phyloP scores from a whole-genome alignment of 73 alveolate species.

The Tetrahymena elliotti region DNA sequence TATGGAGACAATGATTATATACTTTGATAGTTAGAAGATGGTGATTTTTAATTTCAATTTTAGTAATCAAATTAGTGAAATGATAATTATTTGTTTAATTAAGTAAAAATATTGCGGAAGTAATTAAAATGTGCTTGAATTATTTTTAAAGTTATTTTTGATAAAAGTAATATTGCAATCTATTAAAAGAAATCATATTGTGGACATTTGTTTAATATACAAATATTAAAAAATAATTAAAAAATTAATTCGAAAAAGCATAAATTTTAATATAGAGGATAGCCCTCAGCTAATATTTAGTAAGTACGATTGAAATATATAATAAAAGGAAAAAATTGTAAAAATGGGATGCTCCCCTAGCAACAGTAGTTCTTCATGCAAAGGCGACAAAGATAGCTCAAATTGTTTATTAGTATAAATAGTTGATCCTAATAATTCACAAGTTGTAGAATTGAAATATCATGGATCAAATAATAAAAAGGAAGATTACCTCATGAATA shows the following conservation, averaged over 20 bases:
- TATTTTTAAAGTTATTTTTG: not conserved
- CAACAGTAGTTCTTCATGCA: not conserved
- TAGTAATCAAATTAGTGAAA: too few species aligned
- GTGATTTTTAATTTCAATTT: not conserved
- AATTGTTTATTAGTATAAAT: not conserved
- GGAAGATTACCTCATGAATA: not conserved
- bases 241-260: not conserved
- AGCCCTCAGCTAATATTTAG: not conserved
- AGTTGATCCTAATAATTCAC: not conserved
- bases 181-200: not conserved
- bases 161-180: not conserved
- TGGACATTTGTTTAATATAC: not conserved
- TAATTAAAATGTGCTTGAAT: not conserved
- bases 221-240: too few species aligned
- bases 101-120: not conserved
- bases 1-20: too few species aligned
- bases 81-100: too few species aligned
- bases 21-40: too few species aligned
- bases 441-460: not conserved
- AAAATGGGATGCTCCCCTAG: not conserved
- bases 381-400: not conserved
- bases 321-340: not conserved
- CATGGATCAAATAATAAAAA: not conserved
- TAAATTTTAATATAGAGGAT: not conserved
- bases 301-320: not conserved